Base-by-base conservation (phyloP, 2,329 filamentous ascomycete species). In the Penicillium sp. region DNA sequence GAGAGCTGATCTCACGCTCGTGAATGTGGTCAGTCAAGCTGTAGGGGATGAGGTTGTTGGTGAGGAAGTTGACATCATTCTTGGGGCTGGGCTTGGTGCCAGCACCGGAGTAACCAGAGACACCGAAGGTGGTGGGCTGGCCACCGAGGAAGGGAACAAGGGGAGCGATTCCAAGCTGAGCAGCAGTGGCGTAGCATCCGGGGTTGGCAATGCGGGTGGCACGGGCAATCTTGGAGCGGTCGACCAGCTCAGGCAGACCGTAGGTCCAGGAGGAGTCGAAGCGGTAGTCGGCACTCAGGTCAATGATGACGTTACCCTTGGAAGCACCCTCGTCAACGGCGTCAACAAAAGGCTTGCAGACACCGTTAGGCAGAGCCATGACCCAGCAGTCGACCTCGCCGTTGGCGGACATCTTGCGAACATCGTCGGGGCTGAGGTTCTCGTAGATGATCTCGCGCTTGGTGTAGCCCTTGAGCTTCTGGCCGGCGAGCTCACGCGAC, bases 201-300 rank as follows among this genome's bases (percentile, higher is more conserved):
- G 95, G 95, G 78, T 96, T 96, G 62, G 90, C 83, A 72, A 99
- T 97, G 55, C 91, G 87, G 16, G 84, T 92, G 6, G 93, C 86
- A 64, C 88, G 84, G 25, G 89, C 86, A 67, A 98, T 92, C 65
- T 88, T 84, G 59, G 85, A 84, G 55, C 93, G 87, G 73, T 87
- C 86, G 50, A 92, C 85, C 50, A 96, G 82, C 77, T 98, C 95
- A 14, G 92, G 92, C 4, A 97, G 87, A 66, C 91, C 92, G 70
- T 97, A 98, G 0, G 90, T 91, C 93, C 92, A 96, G 25, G 83
- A 82, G 55, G 82, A 79, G 71, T 96, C 89, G 74, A 97, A 98
- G 50, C 93, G 88, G 77, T 96, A 96, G 78, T 99, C 95, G 59
- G 95, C 95, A n/a, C 92, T 96, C 35, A 99, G 84, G 74, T 99